phyloP scores from a whole-genome alignment of 2,329 filamentous ascomycete genomes.

The Cordyceps fumosorosea region DNA sequence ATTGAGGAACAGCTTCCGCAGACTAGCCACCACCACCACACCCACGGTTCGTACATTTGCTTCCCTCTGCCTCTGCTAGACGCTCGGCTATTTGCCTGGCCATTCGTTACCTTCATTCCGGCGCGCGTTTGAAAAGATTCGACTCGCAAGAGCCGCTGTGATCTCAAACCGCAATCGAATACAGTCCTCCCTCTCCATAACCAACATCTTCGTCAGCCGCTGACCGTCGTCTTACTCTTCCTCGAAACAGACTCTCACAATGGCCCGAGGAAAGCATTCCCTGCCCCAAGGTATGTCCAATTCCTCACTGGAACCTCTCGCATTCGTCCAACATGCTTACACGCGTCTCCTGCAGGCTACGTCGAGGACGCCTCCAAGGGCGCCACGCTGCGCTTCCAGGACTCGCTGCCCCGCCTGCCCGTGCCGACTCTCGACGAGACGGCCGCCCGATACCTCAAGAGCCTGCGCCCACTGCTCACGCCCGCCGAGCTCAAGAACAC shows the following conservation, averaged over 20 bases:
- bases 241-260: conserved; percentile 27
- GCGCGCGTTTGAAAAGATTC: neutral
- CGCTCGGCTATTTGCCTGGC: conserved; percentile 3
- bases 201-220: conserved; percentile 1
- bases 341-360: conserved; percentile 50
- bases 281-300: conserved; percentile 41
- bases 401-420: conserved; percentile 73
- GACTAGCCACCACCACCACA: conserved; percentile 20
- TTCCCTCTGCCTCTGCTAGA: neutral
- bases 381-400: conserved; percentile 76
- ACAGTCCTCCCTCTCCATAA: neutral
- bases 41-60: conserved; percentile 16
- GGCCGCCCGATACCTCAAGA: conserved; percentile 71
- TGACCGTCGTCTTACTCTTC: conserved; percentile 6
- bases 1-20: conserved; percentile 29
- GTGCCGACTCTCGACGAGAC: conserved; percentile 81
- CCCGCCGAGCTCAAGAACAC: conserved; percentile 62
- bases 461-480: conserved; percentile 67
- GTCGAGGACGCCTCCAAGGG: conserved; percentile 74
- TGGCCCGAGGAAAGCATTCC: conserved; percentile 56
- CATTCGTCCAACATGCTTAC: neutral
- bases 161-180: neutral
- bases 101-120: neutral
- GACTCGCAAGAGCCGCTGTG: neutral
- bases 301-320: neutral